Evolutionary conservation across 2,329 filamentous ascomycete genomes (phyloP).

Genomic region (Phaeosphaeriaceae sp.): DNA sequence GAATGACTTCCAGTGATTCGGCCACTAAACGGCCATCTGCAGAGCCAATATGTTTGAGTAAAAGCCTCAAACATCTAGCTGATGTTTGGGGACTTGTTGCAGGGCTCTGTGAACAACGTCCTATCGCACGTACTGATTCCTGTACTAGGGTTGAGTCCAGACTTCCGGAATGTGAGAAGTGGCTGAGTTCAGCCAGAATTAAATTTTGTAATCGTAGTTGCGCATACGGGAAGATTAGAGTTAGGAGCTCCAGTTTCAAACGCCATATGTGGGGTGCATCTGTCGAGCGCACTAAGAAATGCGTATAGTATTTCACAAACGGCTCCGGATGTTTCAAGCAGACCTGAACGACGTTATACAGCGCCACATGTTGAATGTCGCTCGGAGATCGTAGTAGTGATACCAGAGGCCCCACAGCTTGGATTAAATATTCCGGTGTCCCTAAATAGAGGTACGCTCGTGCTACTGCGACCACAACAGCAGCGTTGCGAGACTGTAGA

Average conservation of each 20-base stretch:
- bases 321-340: slow-evolving; percentile 75
- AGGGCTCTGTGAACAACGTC: slow-evolving; percentile 79
- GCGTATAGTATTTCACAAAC: slow-evolving; percentile 88
- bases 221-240: slow-evolving; percentile 86
- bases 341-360: slow-evolving; percentile 96
- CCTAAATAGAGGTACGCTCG: slow-evolving; percentile 86
- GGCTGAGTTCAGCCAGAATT: slow-evolving; percentile 89
- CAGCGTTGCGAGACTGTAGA: slow-evolving; percentile 89
- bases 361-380: slow-evolving; percentile 86
- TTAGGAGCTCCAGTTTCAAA: slow-evolving; percentile 88
- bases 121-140: slow-evolving; percentile 91
- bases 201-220: slow-evolving; percentile 78
- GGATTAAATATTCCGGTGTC: slow-evolving; percentile 74
- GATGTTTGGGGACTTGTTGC: slow-evolving; percentile 55
- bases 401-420: slow-evolving; percentile 81
- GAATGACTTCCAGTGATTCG: slow-evolving; percentile 91
- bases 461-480: slow-evolving; percentile 86
- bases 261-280: slow-evolving; percentile 85
- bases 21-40: slow-evolving; percentile 87
- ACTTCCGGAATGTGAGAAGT: slow-evolving; percentile 90
- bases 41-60: slow-evolving; percentile 87
- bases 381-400: slow-evolving; percentile 83
- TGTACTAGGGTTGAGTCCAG: slow-evolving; percentile 78
- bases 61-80: slow-evolving; percentile 77
- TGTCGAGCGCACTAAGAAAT: slow-evolving; percentile 83